A percentile compares a stretch with the other conserved stretches of the same genome.
Evolutionary conservation across 345 rosid species (phyloP).

Genomic region (Moricandia moricandioides): DNA sequence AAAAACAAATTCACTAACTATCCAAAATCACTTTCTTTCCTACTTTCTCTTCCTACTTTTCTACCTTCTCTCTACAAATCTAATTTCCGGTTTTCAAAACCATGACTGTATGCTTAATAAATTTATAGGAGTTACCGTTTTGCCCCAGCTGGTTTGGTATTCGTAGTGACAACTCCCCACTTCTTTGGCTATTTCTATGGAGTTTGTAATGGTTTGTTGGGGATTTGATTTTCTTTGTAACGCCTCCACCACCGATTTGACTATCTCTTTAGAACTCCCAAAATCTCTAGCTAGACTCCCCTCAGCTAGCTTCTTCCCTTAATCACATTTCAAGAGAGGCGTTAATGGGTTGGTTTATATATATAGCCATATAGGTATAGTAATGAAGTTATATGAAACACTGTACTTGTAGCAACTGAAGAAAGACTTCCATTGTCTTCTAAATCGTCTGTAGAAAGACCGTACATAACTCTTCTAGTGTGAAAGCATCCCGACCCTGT

Average conservation of each 20-base stretch:
- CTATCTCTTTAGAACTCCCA: slow-evolving; percentile 52
- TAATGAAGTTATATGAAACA: background rate
- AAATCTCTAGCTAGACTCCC: slow-evolving; percentile 21
- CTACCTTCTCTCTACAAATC: too few relatives aligned
- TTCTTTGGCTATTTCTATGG: slow-evolving; percentile 39
- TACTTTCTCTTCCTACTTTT: too few relatives aligned
- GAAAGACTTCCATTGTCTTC: background rate
- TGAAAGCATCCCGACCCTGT: slow-evolving; percentile 3
- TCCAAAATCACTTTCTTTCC: too few relatives aligned
- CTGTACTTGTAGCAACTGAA: background rate
- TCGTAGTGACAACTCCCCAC: slow-evolving; percentile 51
- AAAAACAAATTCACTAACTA: too few relatives aligned
- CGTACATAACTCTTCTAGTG: background rate
- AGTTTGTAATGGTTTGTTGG: background rate
- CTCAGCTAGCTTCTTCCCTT: slow-evolving; percentile 19
- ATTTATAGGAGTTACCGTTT: slow-evolving; percentile 33
- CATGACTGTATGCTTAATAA: background rate
- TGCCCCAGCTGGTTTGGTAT: slow-evolving; percentile 50
- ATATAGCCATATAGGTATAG: background rate
- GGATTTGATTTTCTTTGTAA: slow-evolving; percentile 37
- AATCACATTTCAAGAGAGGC: background rate
- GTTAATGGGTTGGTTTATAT: background rate
- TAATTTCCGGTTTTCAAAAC: too few relatives aligned
- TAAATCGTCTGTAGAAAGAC: background rate
- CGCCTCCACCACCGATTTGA: slow-evolving; percentile 39